Evolutionary conservation across 2,329 filamentous ascomycete species (phyloP).

Genomic region (Fusarium sarcochroum): DNA sequence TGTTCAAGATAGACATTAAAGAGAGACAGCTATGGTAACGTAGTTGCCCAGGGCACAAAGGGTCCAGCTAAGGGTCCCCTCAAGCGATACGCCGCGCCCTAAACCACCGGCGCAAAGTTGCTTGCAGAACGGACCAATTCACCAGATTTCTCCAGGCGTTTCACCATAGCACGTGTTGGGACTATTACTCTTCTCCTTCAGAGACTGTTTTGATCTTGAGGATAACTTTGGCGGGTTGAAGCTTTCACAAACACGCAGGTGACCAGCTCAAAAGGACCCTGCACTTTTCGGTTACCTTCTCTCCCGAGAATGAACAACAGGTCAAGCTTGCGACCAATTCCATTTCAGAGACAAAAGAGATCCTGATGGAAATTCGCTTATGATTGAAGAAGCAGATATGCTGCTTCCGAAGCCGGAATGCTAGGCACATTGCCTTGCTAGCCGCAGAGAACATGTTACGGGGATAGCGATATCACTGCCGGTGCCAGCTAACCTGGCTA

Average conservation of each 20-base stretch:
- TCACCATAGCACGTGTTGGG: slow-evolving; percentile 5
- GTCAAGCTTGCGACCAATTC: neutral
- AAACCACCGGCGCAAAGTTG: neutral
- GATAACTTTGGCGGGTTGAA: slow-evolving; percentile 1
- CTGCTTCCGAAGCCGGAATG: slow-evolving; percentile 32
- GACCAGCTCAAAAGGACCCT: neutral
- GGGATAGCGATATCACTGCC: neutral
- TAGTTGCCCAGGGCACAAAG: neutral
- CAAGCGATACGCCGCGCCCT: neutral
- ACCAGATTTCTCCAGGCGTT: neutral
- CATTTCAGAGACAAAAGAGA: neutral
- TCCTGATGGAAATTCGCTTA: neutral
- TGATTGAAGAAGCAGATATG: slow-evolving; percentile 1
- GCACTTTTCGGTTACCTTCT: neutral
- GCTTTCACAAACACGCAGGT: neutral
- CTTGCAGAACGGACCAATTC: neutral
- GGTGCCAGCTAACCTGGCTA: slow-evolving; percentile 10
- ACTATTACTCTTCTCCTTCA: slow-evolving; percentile 7
- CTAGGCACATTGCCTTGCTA: slow-evolving; percentile 14
- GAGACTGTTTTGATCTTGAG: slow-evolving; percentile 1
- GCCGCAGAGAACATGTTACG: neutral
- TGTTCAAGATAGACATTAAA: neutral
- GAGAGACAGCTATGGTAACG: neutral
- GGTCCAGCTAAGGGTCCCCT: neutral
- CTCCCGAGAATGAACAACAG: neutral